Percentiles rank a stretch among this genome's conserved stretches.
phyloP scores from a whole-genome alignment of 2,329 filamentous ascomycete genomes.

The Decorospora gaudefroyi region DNA sequence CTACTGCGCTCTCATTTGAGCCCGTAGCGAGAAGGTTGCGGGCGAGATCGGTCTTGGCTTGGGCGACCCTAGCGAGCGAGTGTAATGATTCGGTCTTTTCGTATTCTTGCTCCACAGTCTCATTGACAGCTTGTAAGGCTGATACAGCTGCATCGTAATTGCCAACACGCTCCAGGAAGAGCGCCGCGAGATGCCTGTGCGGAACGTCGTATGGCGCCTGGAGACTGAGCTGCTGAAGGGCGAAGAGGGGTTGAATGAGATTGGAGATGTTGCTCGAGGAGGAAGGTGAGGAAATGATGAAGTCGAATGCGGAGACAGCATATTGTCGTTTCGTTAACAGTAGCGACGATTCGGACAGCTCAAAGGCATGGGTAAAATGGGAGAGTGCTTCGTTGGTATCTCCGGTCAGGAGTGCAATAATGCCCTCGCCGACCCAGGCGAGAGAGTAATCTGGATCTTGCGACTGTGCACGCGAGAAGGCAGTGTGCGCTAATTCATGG shows the following conservation, averaged over 20 bases:
- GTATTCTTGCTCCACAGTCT: slow-evolving; percentile 75
- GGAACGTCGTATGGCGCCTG: slow-evolving; percentile 72
- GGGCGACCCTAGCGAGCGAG: slow-evolving; percentile 74
- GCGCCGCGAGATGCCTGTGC: slow-evolving; percentile 75
- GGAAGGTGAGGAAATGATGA: slow-evolving; percentile 65
- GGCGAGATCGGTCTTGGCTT: slow-evolving; percentile 84
- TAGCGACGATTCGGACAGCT: slow-evolving; percentile 80
- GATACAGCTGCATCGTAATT: slow-evolving; percentile 67
- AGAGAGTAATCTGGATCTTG: slow-evolving; percentile 91
- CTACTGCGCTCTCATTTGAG: slow-evolving; percentile 69
- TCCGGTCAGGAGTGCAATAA: slow-evolving; percentile 77
- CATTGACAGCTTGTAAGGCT: slow-evolving; percentile 69
- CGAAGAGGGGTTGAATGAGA: slow-evolving; percentile 85
- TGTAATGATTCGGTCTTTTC: slow-evolving; percentile 78
- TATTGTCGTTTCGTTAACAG: slow-evolving; percentile 77
- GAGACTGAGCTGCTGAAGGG: slow-evolving; percentile 76
- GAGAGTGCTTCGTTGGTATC: slow-evolving; percentile 76
- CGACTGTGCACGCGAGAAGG: slow-evolving; percentile 88
- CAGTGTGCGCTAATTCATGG: slow-evolving; percentile 80
- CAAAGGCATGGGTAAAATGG: slow-evolving; percentile 91
- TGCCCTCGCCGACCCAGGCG: slow-evolving; percentile 91
- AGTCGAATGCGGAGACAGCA: slow-evolving; percentile 79
- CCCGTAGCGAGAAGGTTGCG: slow-evolving; percentile 76
- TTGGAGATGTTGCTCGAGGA: slow-evolving; percentile 58
- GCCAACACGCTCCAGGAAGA: slow-evolving; percentile 80